Percentiles rank a stretch among this genome's conserved stretches.
Evolutionary conservation across 1,284 basidiomycete species (phyloP).

Genomic region (Acaromyces ingoldii): DNA sequence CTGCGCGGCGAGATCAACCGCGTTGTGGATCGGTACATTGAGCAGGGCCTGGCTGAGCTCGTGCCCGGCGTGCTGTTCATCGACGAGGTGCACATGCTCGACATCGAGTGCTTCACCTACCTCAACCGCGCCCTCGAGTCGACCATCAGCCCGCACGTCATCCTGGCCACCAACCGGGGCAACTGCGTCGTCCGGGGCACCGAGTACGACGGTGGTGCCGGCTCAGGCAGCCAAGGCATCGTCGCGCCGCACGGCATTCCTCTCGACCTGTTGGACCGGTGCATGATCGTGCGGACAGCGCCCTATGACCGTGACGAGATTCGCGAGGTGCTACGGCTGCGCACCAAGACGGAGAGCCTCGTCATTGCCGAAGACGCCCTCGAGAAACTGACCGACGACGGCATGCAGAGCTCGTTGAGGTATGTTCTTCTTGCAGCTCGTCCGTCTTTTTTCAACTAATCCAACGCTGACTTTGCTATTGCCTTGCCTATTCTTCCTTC

Average conservation of each 20-base stretch:
- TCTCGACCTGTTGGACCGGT: constrained; percentile 86
- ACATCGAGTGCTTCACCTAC: constrained; percentile 99
- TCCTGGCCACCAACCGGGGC: constrained; percentile 92
- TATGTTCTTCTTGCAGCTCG: constrained; percentile 43
- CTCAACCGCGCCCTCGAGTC: constrained; percentile 92
- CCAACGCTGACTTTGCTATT: no score
- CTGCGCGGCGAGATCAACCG: constrained; percentile 92
- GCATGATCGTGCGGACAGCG: constrained; percentile 92
- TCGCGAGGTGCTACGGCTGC: constrained; percentile 75
- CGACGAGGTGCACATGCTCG: constrained; percentile 99
- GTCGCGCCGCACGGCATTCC: constrained; percentile 89
- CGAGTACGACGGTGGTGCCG: constrained; percentile 52
- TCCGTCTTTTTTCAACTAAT: background rate
- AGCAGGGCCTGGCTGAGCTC: constrained; percentile 95
- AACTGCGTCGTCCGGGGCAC: constrained; percentile 87
- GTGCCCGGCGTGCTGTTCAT: constrained; percentile 97
- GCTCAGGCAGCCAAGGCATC: constrained; percentile 61
- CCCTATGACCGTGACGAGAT: constrained; percentile 80
- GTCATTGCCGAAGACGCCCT: constrained; percentile 72
- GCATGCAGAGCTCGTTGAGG: constrained; percentile 77
- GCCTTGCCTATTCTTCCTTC: background rate
- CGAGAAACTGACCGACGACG: constrained; percentile 74
- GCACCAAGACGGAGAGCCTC: constrained; percentile 80
- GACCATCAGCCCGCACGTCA: constrained; percentile 92
- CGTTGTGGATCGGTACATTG: constrained; percentile 95